Base-by-base conservation (phyloP, 2,329 filamentous ascomycete genomes). In the Xylariaceae sp. region DNA sequence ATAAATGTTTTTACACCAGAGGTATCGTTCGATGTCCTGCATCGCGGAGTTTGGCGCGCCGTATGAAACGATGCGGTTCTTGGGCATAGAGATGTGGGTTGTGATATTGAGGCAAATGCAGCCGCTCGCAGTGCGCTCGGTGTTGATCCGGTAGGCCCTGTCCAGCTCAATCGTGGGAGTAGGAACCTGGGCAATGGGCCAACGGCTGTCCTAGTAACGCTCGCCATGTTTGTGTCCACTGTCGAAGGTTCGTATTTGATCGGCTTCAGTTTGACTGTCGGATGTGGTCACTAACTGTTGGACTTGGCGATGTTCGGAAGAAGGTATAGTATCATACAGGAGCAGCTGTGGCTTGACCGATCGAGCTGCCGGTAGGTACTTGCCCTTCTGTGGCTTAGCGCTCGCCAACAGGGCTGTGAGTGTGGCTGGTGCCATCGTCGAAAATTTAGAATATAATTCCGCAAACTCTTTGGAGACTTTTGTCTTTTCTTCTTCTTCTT, bases 81-180 rank as follows among this genome's bases (percentile, higher is more conserved):
- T 23, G 21, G 47, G 17, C 56, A 45, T 47, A 64, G 58, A 61
- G 58, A 63, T 54, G 61, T 33, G 41, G 52, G 60, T 41, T 56
- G 60, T 37, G 43, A 56, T 31, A 61, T 56, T 56, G 66, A 49
- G 65, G 70, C 40, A 62, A 65, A 52, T 65, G 65, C 46, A 51
- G 64, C 56, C 61, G 72, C 64, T 70, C 68, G 61, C 54, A 73
- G 50, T 24, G 67, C 55, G 34, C 43, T 40, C 21, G 66, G 62
- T 4, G 72, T 66, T 21, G 71, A 53, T 23, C 70, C 66, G 2
- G 65, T 61, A 33, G 74, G 68, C 21, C 69, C 70, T 43, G 67
- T 73, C 82, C 82, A 85, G 74, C 83, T 86, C 17, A 85, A 73
- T 19, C 79, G 77, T 3, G 83, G 83, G 14, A 85, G 78, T 11